A percentile compares a stretch with the other conserved stretches of the same genome.
phyloP scores from a whole-genome alignment of 1,284 basidiomycete species.

The Malassezia sp. region DNA sequence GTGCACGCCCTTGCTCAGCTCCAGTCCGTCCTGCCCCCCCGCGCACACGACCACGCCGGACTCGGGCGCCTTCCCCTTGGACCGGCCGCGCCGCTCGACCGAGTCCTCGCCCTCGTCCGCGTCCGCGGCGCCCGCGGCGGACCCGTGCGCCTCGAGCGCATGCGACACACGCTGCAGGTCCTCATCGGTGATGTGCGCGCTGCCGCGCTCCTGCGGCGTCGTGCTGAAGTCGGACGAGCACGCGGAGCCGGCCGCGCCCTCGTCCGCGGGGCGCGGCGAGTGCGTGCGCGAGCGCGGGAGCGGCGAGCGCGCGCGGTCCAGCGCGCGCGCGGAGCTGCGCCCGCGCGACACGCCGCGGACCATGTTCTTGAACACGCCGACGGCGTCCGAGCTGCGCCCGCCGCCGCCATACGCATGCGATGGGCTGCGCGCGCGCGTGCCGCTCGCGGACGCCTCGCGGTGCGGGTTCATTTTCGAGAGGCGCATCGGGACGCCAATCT shows the following conservation, averaged over 20 bases:
- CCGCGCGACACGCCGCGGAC: slow-evolving; percentile 14
- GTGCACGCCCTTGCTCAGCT: slow-evolving; percentile 43
- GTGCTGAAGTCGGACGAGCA: neutral
- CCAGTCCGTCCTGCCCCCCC: slow-evolving; percentile 29
- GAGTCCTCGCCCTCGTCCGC: neutral
- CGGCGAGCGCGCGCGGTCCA: neutral
- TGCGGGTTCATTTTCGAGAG: slow-evolving; percentile 10
- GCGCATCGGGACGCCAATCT: slow-evolving; percentile 30
- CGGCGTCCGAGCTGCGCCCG: slow-evolving; percentile 1
- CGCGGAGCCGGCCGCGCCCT: neutral
- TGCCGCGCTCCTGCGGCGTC: slow-evolving; percentile 2
- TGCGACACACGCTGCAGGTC: slow-evolving; percentile 6
- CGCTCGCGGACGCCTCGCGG: slow-evolving; percentile 2
- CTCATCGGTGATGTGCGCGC: slow-evolving; percentile 3
- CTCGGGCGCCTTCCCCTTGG: slow-evolving; percentile 11
- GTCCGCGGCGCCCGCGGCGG: neutral
- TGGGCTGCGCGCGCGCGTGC: slow-evolving; percentile 7
- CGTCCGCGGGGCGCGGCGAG: slow-evolving; percentile 1
- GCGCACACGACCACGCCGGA: slow-evolving; percentile 16
- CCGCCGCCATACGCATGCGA: slow-evolving; percentile 1
- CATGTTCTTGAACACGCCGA: slow-evolving; percentile 9
- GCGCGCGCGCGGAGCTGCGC: neutral
- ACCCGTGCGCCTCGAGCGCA: slow-evolving; percentile 5
- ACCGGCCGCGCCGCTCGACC: slow-evolving; percentile 17
- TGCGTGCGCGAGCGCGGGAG: neutral